These are phyloP conservation scores for Solanum hybrid DNA, from an alignment of 305 asterid species.

Conservation along the genomic window DNA sequence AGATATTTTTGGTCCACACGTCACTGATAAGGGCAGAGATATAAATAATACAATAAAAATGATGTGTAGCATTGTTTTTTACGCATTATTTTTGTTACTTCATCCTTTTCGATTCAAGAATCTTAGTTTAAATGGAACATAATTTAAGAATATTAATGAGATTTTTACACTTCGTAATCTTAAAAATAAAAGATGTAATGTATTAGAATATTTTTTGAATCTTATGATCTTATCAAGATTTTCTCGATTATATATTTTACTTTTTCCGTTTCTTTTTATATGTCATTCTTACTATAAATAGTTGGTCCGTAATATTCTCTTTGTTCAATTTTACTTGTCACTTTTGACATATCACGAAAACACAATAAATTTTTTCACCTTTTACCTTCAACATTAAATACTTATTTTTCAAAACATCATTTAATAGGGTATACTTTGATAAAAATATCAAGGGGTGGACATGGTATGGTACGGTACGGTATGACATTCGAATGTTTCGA, in stretches of 20 bases:
- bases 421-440: neutral
- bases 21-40: neutral
- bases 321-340: too few relatives aligned
- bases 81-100: neutral
- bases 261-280: too few relatives aligned
- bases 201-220: too few relatives aligned
- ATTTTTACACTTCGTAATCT: too few relatives aligned
- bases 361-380: neutral
- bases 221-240: neutral
- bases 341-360: neutral
- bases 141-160: neutral
- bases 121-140: neutral
- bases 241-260: too few relatives aligned
- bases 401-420: neutral
- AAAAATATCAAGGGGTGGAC: neutral
- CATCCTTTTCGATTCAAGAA: neutral
- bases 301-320: neutral
- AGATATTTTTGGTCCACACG: neutral
- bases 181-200: neutral
- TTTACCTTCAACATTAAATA: neutral
- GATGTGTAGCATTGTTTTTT: neutral
- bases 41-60: neutral
- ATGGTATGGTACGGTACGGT: neutral
- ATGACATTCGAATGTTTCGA: neutral
- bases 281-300: neutral